These are phyloP conservation scores for Candida endomychidarum DNA, from an alignment of 805 yeast species.

Conservation along the genomic window DNA sequence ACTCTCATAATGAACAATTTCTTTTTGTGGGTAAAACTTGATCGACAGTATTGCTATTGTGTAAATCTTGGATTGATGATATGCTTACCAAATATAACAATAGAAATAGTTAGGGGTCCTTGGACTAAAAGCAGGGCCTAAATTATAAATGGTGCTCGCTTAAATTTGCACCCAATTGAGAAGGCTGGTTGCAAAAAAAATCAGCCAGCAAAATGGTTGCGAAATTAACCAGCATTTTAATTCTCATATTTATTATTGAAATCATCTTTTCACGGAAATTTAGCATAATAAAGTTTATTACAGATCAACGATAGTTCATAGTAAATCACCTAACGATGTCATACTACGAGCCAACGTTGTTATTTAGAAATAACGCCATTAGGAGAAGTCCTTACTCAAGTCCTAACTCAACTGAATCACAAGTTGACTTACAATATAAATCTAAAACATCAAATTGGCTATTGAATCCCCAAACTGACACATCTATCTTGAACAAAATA, in stretches of 20 bases:
- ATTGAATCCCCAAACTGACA: constrained; percentile 26
- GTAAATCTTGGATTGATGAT: too few species aligned
- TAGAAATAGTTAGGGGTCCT: too few species aligned
- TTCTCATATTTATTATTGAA: background rate
- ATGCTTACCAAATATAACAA: too few species aligned
- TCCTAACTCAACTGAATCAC: constrained; percentile 19
- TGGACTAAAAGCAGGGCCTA: too few species aligned
- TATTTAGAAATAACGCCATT: constrained; percentile 44
- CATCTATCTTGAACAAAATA: constrained; percentile 40
- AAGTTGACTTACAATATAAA: background rate
- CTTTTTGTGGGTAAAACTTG: too few species aligned
- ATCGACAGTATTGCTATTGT: too few species aligned
- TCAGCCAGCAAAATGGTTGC: constrained; percentile 3
- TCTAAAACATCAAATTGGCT: constrained; percentile 29
- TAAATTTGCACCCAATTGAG: constrained; percentile 1
- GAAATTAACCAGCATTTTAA: constrained; percentile 5
- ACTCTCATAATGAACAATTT: background rate
- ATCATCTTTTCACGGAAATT: background rate
- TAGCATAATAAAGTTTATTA: too few species aligned
- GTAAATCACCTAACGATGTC: too few species aligned
- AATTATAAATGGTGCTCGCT: too few species aligned
- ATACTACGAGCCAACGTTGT: constrained; percentile 41
- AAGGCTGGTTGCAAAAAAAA: constrained; percentile 3
- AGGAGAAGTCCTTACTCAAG: constrained; percentile 24
- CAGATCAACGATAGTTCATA: background rate